Evolutionary conservation across 2,329 filamentous ascomycete genomes (phyloP).

Genomic region (Hymenoscyphus fraxineus): DNA sequence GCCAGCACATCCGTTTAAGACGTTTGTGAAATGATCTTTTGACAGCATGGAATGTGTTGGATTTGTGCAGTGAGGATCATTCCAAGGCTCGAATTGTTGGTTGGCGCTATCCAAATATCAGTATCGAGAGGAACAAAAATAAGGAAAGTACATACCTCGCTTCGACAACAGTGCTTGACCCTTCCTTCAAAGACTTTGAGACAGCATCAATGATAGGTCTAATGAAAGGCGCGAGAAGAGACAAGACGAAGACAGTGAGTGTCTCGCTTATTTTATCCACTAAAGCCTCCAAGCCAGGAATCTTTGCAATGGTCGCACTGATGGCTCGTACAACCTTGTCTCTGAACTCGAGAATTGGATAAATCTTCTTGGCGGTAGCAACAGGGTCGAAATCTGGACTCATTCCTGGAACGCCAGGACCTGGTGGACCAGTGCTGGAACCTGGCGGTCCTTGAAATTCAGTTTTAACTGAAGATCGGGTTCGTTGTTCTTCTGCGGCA

Average conservation of each 20-base stretch:
- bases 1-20: conserved; percentile 74
- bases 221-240: conserved; percentile 85
- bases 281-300: conserved; percentile 85
- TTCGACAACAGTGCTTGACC: conserved; percentile 68
- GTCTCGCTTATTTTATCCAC: conserved; percentile 93
- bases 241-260: conserved; percentile 85
- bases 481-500: conserved; percentile 60
- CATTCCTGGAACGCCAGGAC: conserved; percentile 66
- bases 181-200: conserved; percentile 78
- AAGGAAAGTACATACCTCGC: conserved; percentile 41
- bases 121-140: neutral
- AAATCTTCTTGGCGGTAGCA: conserved; percentile 76
- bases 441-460: conserved; percentile 26
- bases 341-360: conserved; percentile 89
- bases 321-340: conserved; percentile 91
- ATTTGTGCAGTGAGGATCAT: conserved; percentile 68
- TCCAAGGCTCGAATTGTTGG: conserved; percentile 78
- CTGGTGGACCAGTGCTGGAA: conserved; percentile 41
- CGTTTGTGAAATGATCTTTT: conserved; percentile 80
- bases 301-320: conserved; percentile 79
- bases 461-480: conserved; percentile 31
- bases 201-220: conserved; percentile 86
- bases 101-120: conserved; percentile 47
- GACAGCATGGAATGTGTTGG: conserved; percentile 80
- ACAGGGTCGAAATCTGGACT: conserved; percentile 73